These are phyloP conservation scores for Globisporangium orthogonon DNA, from an alignment of 352 stramenopile species.

Conservation along the genomic window DNA sequence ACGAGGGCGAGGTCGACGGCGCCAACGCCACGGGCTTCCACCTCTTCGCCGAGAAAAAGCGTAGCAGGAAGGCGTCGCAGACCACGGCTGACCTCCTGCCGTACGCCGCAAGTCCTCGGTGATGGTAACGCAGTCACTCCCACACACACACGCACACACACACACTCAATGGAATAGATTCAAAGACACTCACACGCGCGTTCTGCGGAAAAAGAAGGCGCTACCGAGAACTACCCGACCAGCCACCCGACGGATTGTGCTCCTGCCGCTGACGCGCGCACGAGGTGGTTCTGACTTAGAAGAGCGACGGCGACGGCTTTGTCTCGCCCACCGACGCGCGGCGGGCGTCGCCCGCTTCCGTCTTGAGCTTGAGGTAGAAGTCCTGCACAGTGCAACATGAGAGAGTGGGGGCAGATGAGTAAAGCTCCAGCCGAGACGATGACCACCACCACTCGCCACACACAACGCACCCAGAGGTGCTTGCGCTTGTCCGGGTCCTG, in stretches of 20 bases:
- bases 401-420: slow-evolving; percentile 9
- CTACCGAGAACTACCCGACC: background rate
- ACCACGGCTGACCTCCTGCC: background rate
- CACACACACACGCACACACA: background rate
- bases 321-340: slow-evolving; percentile 18
- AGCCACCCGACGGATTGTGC: background rate
- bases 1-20: background rate
- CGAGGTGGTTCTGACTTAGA: slow-evolving; percentile 24
- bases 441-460: background rate
- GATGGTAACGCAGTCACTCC: background rate
- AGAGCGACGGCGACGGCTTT: slow-evolving; percentile 53
- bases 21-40: slow-evolving; percentile 3
- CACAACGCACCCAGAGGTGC: slow-evolving; percentile 64
- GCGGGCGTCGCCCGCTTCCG: slow-evolving; percentile 22
- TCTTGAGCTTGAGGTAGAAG: slow-evolving; percentile 71
- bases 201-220: background rate
- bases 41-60: slow-evolving; percentile 4
- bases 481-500: slow-evolving; percentile 81
- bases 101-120: slow-evolving; percentile 8
- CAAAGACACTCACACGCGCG: background rate
- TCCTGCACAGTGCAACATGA: slow-evolving; percentile 25
- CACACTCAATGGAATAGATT: background rate
- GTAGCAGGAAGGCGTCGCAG: slow-evolving; percentile 1
- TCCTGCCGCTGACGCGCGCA: background rate
- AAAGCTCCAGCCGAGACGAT: background rate